Base-by-base conservation (phyloP, 1,284 basidiomycete species). In the Porogramme epimiltina region DNA sequence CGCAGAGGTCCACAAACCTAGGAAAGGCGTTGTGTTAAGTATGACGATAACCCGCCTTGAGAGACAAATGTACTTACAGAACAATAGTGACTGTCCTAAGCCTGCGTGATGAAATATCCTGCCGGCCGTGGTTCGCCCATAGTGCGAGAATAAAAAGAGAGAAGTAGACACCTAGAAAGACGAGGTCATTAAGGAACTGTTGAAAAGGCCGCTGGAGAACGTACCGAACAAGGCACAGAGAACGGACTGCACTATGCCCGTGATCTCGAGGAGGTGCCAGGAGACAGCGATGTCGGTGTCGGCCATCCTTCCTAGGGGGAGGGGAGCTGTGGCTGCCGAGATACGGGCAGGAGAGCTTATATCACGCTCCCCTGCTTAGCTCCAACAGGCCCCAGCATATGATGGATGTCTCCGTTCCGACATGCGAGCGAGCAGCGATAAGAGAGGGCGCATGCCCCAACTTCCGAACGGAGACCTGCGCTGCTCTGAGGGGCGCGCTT, bases 1-100 rank as follows among this genome's bases (percentile, higher is more conserved):
- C 44, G 24, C 45, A 45, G 19, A 62, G 49, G 42, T 55, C 44
- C 2, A 57, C 3, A 31, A 62, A 60, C 6, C 60, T 62, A 41
- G n/a, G n/a, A 11, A 8, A 18, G 22, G 10, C 9, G n/a, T 13
- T 22, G n/a, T n/a, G n/a, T n/a, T n/a, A n/a, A n/a, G n/a, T n/a
- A n/a, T n/a, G n/a, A n/a, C n/a, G n/a, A n/a, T n/a, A n/a, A n/a
- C n/a, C n/a, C 20, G 19, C 26, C 25, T 15, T 10, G 15, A 24
- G 9, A 23, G 20, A 25, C 13, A 42, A 1, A 18, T 28, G 18
- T 5, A 54, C 52, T 2, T 26, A 54, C 52, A 54, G 36, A 4
- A 50, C 40, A 28, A 50, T 42, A 2, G 52, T 50, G 20, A 54
- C 38, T 16, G 46, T 20, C 25, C 48, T 28, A 6, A 54, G 40